Evolutionary conservation across 176 grass and related monocot genomes (phyloP), one percentile per base, ranked within the genome.

Genomic region (Rhipidocladum racemiflorum): DNA sequence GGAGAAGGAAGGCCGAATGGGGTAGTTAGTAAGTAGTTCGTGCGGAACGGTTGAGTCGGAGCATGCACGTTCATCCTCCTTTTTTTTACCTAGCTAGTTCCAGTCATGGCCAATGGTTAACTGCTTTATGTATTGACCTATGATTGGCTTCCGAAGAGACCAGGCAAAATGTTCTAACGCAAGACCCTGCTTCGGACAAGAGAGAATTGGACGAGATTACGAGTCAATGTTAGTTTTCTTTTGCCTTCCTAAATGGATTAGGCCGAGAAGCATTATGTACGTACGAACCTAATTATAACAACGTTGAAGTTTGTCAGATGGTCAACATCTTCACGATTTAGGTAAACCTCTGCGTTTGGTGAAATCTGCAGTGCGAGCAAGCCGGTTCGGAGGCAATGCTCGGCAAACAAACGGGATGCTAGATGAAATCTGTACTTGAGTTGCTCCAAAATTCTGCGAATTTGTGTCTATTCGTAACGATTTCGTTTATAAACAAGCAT

Each of bases 21-120:
- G 43, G 84, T 91, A 70, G 93, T 73, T 93, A 85, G 80, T n/a
- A 74, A 75, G 86, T 93, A 42, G 91, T 83, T 96, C 34, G 77
- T 17, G 20, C 55, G 83, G 69, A 82, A 44, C 61, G 61, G 93
- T 89, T 90, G 69, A 71, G 70, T 88, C 65, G 12, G 53, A 32
- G 43, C 21, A 15, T 24, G 13, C 61, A 51, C 75, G 75, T 78
- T 63, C 45, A 18, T 18, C 48, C n/a, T 70, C n/a, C n/a, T 49
- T 20, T 4, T 9, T 44, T 36, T 17, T 30, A 23, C 34, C 32
- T 56, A 29, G 30, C 28, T 56, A 29, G 30, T 28, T 65, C 46
- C 36, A 54, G 20, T 39, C 20, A 39, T 78, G 65, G 55, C 21
- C 65, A 60, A 61, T 40, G 15, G 59, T 61, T 57, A 49, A 75